These are phyloP conservation scores for Aureobasidium namibiae DNA, from an alignment of 2,329 filamentous ascomycete genomes.

Conservation along the genomic window DNA sequence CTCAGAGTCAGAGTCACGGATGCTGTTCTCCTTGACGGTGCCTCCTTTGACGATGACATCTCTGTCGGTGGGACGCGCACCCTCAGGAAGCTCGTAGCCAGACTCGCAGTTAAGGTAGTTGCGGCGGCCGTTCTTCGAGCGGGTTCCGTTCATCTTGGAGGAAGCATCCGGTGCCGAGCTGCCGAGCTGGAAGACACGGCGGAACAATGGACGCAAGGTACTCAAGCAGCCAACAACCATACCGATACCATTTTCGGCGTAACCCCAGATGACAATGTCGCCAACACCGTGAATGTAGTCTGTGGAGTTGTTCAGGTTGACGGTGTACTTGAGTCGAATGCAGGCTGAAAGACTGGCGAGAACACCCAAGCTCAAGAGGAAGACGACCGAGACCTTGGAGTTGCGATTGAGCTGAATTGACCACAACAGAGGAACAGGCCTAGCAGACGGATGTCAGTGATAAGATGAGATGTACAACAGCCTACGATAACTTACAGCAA, in stretches of 20 bases:
- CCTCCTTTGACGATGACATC: constrained; percentile 8
- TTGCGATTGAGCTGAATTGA: constrained; percentile 34
- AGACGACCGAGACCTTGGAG: constrained; percentile 32
- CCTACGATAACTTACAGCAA: constrained; percentile 20
- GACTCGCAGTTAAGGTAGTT: constrained; percentile 5
- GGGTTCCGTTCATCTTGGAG: not conserved
- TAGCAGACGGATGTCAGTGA: constrained; percentile 6
- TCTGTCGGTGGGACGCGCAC: not conserved
- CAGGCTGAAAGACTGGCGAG: constrained; percentile 27
- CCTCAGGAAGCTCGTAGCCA: constrained; percentile 5
- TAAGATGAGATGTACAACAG: not conserved
- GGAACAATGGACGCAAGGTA: constrained; percentile 28
- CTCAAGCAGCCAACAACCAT: constrained; percentile 28
- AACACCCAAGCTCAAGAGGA: constrained; percentile 29
- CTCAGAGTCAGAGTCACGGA: constrained; percentile 6
- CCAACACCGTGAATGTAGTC: constrained; percentile 26
- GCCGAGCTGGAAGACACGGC: constrained; percentile 16
- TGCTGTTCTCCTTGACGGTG: not conserved
- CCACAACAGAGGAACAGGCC: constrained; percentile 36
- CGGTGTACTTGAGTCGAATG: constrained; percentile 29
- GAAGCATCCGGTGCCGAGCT: not conserved
- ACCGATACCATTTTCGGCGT: constrained; percentile 29
- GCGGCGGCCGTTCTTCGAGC: not conserved
- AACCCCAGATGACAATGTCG: constrained; percentile 30
- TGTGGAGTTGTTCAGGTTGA: constrained; percentile 24